Base-by-base conservation (phyloP, 2,329 filamentous ascomycete species). In the Phaeomoniella chlamydospora region DNA sequence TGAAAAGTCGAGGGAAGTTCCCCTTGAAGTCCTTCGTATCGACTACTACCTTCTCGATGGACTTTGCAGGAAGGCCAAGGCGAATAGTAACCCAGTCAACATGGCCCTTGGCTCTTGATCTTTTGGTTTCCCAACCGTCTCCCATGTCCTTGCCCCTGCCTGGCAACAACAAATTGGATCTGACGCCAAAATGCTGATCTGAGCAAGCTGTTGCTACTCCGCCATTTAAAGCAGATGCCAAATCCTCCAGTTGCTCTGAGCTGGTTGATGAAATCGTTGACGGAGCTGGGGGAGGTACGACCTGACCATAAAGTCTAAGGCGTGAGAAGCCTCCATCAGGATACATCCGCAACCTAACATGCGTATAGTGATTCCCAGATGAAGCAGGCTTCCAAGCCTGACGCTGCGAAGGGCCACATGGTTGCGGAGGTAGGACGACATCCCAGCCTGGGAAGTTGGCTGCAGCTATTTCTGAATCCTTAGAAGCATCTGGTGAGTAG, bases 21-120 rank as follows among this genome's bases (percentile, higher is more conserved):
- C 59, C 59, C n/a, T 58, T 48, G 44, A 62, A 62, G 37, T 62
- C 59, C 42, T 62, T 62, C 3, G 59, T 62, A 37, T 62, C 59
- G 31, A 62, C 56, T 6, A 62, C 52, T 2, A 62, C 47, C 41
- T 49, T 55, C 12, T 49, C 46, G 9, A 61, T 54, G 3, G 48
- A 50, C 19, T 40, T 36, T 2, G 57, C 59, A n/a, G 51, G 48
- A 13, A 62, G 37, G 5, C 59, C 59, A 16, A 62, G 47, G 38
- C 51, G 51, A 36, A 58, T 41, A 37, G 61, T 55, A 0, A 52
- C 58, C 59, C 59, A 61, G 45, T 62, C 59, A 5, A 55, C 53
- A 41, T 62, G 58, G 12, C 53, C 55, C n/a, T 49, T 47, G 2
- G 43, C 47, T 13, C 59, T 51, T 26, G 55, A 58, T 15, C 59